Evolutionary conservation across 345 rosid species (phyloP), one percentile per base, ranked within the genome.

Genomic region (Rhodamnia rubescens): DNA sequence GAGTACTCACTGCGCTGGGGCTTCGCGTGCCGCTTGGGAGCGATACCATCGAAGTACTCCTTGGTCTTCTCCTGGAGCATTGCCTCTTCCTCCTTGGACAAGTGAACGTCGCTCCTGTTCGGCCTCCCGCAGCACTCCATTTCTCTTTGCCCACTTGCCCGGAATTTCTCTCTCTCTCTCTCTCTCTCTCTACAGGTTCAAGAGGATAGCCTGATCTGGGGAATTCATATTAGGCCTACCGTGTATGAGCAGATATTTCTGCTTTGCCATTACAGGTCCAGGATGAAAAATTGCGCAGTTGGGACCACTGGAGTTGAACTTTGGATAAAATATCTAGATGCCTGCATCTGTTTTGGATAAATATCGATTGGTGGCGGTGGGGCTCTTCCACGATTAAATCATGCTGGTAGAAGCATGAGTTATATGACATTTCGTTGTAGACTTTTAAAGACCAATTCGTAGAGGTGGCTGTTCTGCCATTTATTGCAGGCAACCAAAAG

Each of bases 1-100:
- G 93, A 90, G 86, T 91, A 74, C 75, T 94, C 95, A 50, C 97
- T 92, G 9, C 95, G 87, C 83, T 89, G 94, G 81, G 95, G 97
- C 92, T 94, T 94, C 11, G 92, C 81, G 52, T 94, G 97, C 29
- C 93, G 94, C 78, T 89, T 86, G 2, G 94, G 93, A 83, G 93
- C 94, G 15, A 90, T 84, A 0, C 86, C 91, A 16, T 94, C 92
- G 36, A 93, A 94, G 87, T 91, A 81, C 2, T 87, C 88, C 85
- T 90, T 90, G 2, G 94, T 88, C 36, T 88, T 83, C 47, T 84
- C 90, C 89, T 92, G 90, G 2, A 86, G 15, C 69, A 88, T 90
- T 1, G 89, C 91, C 84, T 91, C 93, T 85, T 94, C 93, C 36
- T 92, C 94, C 32, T 16, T 75, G 9, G 93, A 87, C 44, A 91